Evolutionary conservation across 139 green algal species (phyloP), one percentile per base, ranked within the genome.

Genomic region (Diplosphaera chodatii): DNA sequence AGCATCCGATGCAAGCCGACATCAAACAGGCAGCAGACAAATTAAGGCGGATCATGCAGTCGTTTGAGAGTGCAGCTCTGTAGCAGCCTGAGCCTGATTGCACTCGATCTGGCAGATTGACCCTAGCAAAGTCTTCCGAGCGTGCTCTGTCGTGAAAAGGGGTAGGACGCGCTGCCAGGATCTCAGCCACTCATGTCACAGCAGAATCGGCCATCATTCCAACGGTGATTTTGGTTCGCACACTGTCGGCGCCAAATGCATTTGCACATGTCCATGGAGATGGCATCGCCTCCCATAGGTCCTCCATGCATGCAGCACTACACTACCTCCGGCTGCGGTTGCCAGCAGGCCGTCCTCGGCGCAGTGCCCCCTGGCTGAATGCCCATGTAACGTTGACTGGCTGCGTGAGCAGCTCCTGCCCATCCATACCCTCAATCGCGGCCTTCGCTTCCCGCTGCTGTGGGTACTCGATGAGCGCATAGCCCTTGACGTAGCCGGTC

Each of bases 381-480:
- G 87, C 86, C 83, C 88, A 96, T 25, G 67, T 77, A 0, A 93
- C 91, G 4, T 64, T 28, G 29, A 98, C 72, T 13, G 69, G 66
- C 77, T 95, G 78, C 4, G 74, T 84, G 16, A 99, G 80, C 71
- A 98, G 75, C 75, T 95, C 78, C 62, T 80, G 85, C 15, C 88
- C 89, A 69, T 98, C 86, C 77, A 99, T 83, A 1, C 41, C 84
- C n/a, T 89, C 78, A 18, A 97, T 96, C 1, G 94, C 94, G 6
- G 80, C 66, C 73, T 93, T 70, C 15, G 93, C 94, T 78, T 99
- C 91, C 67, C 85, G 69, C 70, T 89, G 84, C 4, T 55, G 82
- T 40, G 85, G 88, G 71, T 98, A 99, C 85, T 99, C 94, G 0
- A 99, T 81, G 18, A 99, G 72, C 1, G 94, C 94, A 82, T 99